Evolutionary conservation across 441 rosid species (phyloP).

Genomic region (Jatropha podagrica): DNA sequence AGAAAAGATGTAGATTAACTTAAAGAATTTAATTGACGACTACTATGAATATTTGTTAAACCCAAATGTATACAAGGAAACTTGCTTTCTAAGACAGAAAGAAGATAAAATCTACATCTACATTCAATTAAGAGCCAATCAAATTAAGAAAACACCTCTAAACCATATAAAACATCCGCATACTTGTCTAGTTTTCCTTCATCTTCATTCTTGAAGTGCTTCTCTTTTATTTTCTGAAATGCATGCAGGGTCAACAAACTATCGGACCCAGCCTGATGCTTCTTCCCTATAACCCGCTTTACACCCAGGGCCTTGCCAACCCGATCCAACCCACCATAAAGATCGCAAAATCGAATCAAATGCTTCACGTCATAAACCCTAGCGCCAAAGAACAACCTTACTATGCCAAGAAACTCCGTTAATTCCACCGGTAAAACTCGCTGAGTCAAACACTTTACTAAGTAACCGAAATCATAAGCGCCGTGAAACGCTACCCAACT

Average conservation of each 20-base stretch:
- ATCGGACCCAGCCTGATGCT: conserved; percentile 75
- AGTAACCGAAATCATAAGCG: conserved; percentile 70
- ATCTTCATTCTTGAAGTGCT: conserved; percentile 27
- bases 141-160: conserved; percentile 33
- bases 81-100: conserved; percentile 19
- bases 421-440: conserved; percentile 35
- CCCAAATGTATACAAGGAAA: conserved; percentile 20
- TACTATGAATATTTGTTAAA: conserved; percentile 16
- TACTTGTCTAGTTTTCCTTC: conserved; percentile 41
- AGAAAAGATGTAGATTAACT: not conserved
- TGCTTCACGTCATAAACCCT: conserved; percentile 64
- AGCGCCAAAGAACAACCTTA: conserved; percentile 45
- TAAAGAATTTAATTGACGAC: conserved; percentile 18
- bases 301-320: conserved; percentile 43
- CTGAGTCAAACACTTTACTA: conserved; percentile 55
- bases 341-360: conserved; percentile 46
- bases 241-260: conserved; percentile 63
- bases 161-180: conserved; percentile 63
- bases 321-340: conserved; percentile 61
- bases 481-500: conserved; percentile 75
- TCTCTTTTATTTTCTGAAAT: conserved; percentile 42
- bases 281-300: conserved; percentile 49
- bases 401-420: conserved; percentile 37
- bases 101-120: conserved; percentile 31
- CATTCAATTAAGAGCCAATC: conserved; percentile 2